A percentile compares a stretch with the other conserved stretches of the same genome.
Evolutionary conservation across 176 grass and related monocot species (phyloP).

Genomic region (Carex pumila): DNA sequence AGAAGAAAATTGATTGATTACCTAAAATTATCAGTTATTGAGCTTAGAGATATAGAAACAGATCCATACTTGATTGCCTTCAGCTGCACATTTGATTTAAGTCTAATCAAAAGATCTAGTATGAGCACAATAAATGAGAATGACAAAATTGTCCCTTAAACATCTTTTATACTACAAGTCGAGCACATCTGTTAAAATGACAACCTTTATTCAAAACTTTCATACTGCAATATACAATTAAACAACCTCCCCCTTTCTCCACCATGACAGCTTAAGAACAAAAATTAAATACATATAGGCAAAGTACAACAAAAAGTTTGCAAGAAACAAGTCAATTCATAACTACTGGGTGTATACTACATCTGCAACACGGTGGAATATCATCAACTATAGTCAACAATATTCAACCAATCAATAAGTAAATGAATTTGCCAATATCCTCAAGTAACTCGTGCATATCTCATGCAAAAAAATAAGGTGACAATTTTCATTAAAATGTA

Average conservation of each 20-base stretch:
- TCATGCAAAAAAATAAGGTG: not conserved
- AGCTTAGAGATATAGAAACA: constrained; percentile 27
- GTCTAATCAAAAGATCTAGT: not conserved
- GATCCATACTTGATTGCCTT: constrained; percentile 57
- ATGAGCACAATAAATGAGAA: not conserved
- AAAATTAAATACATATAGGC: not conserved
- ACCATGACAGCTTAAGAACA: not conserved
- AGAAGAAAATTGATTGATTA: constrained; percentile 14
- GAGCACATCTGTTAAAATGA: no score
- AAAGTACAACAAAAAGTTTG: not conserved
- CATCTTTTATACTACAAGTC: not conserved
- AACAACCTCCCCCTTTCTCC: not conserved
- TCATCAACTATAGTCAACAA: not conserved
- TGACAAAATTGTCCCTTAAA: not conserved
- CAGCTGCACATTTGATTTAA: constrained; percentile 21
- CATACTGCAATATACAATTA: not conserved
- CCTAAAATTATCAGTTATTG: constrained; percentile 23
- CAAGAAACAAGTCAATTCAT: not conserved
- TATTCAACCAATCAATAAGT: not conserved
- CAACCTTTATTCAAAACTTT: not conserved
- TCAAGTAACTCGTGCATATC: not conserved
- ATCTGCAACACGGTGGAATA: not conserved
- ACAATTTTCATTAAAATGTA: not conserved
- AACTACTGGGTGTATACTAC: not conserved
- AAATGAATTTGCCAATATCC: not conserved